Conservation (phyloP, 176 grass and related monocot species). For the Thinopyrum elongatum region DNA sequence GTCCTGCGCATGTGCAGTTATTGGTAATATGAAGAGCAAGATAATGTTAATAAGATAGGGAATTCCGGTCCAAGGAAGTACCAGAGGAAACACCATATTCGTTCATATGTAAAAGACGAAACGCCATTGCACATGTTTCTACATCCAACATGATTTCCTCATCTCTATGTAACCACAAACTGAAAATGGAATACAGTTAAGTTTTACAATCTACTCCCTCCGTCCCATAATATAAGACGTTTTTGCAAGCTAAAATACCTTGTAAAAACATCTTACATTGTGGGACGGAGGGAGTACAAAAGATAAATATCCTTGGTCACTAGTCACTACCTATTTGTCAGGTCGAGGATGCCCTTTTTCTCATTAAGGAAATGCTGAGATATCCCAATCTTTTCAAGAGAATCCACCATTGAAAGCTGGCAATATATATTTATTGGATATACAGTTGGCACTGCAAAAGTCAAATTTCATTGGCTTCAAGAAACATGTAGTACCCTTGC, state of each 20-base stretch:
- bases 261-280: too few relatives aligned
- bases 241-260: too few relatives aligned
- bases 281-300: not conserved
- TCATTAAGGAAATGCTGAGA: conserved; percentile 46
- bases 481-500: not conserved
- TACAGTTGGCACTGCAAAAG: conserved; percentile 45
- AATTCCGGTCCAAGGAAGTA: not conserved
- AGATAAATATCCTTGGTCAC: not conserved
- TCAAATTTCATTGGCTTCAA: not conserved
- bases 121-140: not conserved
- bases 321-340: not conserved
- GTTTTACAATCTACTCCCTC: not conserved
- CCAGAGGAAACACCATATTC: conserved; percentile 44
- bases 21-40: too few relatives aligned
- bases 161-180: not conserved
- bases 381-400: conserved; percentile 62
- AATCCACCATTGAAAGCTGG: conserved; percentile 59
- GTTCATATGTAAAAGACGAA: not conserved
- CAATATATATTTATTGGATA: conserved; percentile 44
- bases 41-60: too few relatives aligned
- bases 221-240: too few relatives aligned
- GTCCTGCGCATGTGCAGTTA: too few relatives aligned
- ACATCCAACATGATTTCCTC: not conserved
- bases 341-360: conserved; percentile 63
- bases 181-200: not conserved